Evolutionary conservation across 768 basidiomycete genomes (phyloP), one percentile per base, ranked within the genome.

Genomic region (Psilocybe cubensis): DNA sequence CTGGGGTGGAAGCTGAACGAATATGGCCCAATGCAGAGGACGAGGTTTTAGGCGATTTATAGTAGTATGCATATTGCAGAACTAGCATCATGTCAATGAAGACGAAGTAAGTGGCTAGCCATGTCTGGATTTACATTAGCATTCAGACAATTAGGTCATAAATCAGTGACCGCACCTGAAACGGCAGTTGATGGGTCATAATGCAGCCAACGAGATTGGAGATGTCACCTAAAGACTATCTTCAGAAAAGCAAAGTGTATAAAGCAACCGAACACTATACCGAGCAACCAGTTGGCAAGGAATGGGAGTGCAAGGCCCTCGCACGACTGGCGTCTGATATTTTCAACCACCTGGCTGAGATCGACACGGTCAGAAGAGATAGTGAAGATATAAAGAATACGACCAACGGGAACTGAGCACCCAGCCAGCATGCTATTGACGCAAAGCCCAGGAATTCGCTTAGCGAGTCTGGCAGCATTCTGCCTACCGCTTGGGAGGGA

Each of bases 271-370:
- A 48, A 58, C n/a, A 46, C 31, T 83, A 65, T 66, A 94, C 94
- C 95, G 21, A 92, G 79, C 56, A 95, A 76, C 97, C 97, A 99
- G 64, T 92, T 97, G 60, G 87, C 80, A 52, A 99, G 81, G 72
- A 99, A 99, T 0, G 96, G 94, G 17, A 98, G 77, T 1, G 97
- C 91, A 48, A 99, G 86, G 27, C 96, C 90, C 65, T 94, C 94
- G 69, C 90, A 93, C 42, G 91, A 94, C 69, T 88, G 84, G 17
- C 81, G 76, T 55, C 77, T 79, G 54, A 82, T 76, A 71, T 96
- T 97, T 75, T 92, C 88, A 28, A 95, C 45, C 8, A 96, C 81
- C 78, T 97, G 95, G 46, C 94, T 96, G 38, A 24, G 27, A 52
- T 58, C 58, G 20, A 58, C 33, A 53, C 42, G 33, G 29, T 42